A percentile compares a stretch with the other conserved stretches of the same genome.
These are phyloP conservation scores for Tetracentron sinense DNA, from an alignment of 164 flowering plant genomes.

Conservation along the genomic window DNA sequence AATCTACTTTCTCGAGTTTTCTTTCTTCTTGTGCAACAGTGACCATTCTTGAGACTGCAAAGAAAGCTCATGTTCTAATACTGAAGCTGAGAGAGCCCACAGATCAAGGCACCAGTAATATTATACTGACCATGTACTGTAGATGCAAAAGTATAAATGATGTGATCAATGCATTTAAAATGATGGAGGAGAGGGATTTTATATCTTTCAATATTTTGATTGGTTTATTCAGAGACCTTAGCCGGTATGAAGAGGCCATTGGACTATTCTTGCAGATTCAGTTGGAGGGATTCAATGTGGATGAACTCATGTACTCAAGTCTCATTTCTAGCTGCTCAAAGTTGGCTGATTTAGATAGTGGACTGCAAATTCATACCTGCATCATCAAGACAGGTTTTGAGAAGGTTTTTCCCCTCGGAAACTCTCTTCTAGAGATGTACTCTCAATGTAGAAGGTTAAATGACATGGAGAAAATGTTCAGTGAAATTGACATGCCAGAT, in stretches of 20 bases:
- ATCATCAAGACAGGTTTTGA: constrained; percentile 22
- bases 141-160: constrained; percentile 15
- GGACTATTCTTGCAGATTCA: constrained; percentile 12
- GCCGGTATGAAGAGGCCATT: constrained; percentile 17
- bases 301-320: constrained; percentile 19
- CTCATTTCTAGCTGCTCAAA: constrained; percentile 24
- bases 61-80: constrained; percentile 24
- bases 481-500: constrained; percentile 21
- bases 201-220: constrained; percentile 19
- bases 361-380: constrained; percentile 24
- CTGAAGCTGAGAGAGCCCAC: constrained; percentile 16
- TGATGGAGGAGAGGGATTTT: constrained; percentile 14
- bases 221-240: constrained; percentile 13
- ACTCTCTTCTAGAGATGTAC: constrained; percentile 29
- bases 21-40: constrained; percentile 25
- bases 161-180: constrained; percentile 14
- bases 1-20: constrained; percentile 29
- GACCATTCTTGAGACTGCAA: constrained; percentile 21
- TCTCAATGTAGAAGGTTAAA: constrained; percentile 20
- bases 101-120: constrained; percentile 14
- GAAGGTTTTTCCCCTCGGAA: constrained; percentile 13
- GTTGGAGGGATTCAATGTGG: constrained; percentile 18
- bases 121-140: constrained; percentile 30
- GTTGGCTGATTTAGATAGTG: constrained; percentile 14
- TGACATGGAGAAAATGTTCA: constrained; percentile 22